Evolutionary conservation across 345 rosid species (phyloP), one percentile per base, ranked within the genome.

Genomic region (Excoecaria agallocha): DNA sequence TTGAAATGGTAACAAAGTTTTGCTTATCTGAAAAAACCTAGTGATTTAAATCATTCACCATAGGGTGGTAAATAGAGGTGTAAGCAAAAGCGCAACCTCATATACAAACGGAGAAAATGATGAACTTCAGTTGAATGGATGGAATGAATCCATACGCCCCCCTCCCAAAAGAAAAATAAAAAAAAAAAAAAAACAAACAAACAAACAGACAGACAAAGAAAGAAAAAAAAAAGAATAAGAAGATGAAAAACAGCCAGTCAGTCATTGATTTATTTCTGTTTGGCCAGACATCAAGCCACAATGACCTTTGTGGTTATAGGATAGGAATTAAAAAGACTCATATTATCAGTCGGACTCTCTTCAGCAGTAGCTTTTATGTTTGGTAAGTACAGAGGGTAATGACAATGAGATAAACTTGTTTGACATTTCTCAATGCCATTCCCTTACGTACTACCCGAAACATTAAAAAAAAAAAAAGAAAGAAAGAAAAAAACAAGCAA

Each of bases 251-350:
- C 35, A 46, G 45, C 13, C 22, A 16, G 22, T n/a, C 13, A 8
- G 4, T 8, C 25, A 17, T 11, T 39, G 12, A 3, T 39, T 11
- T 66, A 4, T 63, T 66, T 66, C 69, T 20, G 17, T 6, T 69
- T 54, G 30, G 62, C 60, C n/a, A n/a, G 48, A 66, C 62, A 7
- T n/a, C 43, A 58, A 49, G n/a, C n/a, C 22, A 67, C 63, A 49
- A 30, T 59, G 24, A 51, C 41, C 13, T 8, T 17, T 60, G 24
- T 52, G 20, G 19, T 45, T 16, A 30, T 35, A 51, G 6, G 37
- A 70, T 12, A 65, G 66, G 13, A 25, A 55, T 64, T 12, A 25
- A 54, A 64, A 70, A 45, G 15, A 68, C 19, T 11, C n/a, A 55
- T 7, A 22, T 2, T 48, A n/a, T 4, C 12, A 46, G 11, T 4